Conservation (phyloP, 106 monocot genomes). For the Dendrobium chrysotoxum region DNA sequence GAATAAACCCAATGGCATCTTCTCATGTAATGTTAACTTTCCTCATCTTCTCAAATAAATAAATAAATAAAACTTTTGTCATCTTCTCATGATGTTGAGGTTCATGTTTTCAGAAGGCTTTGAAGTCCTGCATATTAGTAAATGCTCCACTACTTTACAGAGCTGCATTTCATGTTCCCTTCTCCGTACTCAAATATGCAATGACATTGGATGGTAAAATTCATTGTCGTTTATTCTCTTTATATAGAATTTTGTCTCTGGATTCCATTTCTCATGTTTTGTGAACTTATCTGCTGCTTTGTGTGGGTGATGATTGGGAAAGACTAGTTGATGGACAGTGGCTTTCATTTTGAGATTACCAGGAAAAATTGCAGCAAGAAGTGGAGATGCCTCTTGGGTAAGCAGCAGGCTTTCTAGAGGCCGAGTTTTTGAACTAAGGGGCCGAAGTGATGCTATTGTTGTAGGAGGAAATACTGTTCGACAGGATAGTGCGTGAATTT, state of each 20-base stretch:
- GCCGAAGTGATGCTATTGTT: conserved; percentile 94
- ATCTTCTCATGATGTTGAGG: not conserved
- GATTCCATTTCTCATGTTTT: not conserved
- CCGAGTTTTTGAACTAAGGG: conserved; percentile 84
- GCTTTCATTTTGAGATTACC: not conserved
- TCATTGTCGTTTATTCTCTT: conserved; percentile 3
- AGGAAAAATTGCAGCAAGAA: conserved; percentile 98
- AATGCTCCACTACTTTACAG: conserved; percentile 94
- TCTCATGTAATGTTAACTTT: not conserved
- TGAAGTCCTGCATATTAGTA: conserved; percentile 78
- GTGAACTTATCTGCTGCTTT: not conserved
- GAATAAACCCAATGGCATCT: not conserved
- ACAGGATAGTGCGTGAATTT: conserved; percentile 60
- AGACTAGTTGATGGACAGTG: not conserved
- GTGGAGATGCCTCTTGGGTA: conserved; percentile 99
- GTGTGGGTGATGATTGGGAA: not conserved
- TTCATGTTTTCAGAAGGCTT: conserved; percentile 53
- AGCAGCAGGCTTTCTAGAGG: conserved; percentile 74
- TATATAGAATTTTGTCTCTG: not conserved
- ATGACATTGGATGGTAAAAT: conserved; percentile 98
- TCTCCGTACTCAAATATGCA: conserved; percentile 96
- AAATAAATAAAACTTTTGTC: not conserved
- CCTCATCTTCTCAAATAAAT: not conserved
- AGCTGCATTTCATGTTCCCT: conserved; percentile 73
- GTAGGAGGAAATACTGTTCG: conserved; percentile 99